Evolutionary conservation across 2,329 filamentous ascomycete genomes (phyloP).

Genomic region (Chaetothyriales sp.): DNA sequence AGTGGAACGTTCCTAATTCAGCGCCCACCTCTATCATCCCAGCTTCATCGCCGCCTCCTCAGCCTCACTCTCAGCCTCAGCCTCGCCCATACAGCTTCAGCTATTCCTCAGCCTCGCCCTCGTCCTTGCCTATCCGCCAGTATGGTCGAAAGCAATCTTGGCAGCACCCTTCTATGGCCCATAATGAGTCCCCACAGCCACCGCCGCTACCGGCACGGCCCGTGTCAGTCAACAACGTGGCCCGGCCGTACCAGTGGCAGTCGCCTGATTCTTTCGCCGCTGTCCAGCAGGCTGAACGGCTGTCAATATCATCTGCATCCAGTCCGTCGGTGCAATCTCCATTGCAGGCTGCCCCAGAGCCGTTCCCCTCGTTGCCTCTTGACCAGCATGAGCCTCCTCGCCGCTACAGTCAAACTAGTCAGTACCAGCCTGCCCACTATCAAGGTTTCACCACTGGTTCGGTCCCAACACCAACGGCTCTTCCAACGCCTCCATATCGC

Average conservation of each 20-base stretch:
- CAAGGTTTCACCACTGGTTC: no score
- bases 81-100: neutral
- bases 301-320: neutral
- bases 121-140: neutral
- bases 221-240: neutral
- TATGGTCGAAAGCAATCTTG: neutral
- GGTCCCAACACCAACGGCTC: no score
- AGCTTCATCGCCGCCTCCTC: constrained; percentile 45
- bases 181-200: neutral
- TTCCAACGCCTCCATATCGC: no score
- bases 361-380: neutral
- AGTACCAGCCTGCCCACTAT: neutral
- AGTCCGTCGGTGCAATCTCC: neutral
- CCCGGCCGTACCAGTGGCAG: neutral
- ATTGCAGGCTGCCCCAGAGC: neutral
- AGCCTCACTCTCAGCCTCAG: constrained; percentile 31
- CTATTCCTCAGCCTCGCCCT: neutral
- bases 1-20: constrained; percentile 49
- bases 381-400: neutral
- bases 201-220: neutral
- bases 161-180: neutral
- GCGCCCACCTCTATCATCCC: constrained; percentile 64
- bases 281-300: neutral
- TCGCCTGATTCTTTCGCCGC: neutral
- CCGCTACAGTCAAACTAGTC: neutral